These are phyloP conservation scores for Fonsecaea erecta DNA, from an alignment of 2,329 filamentous ascomycete species.

Conservation along the genomic window DNA sequence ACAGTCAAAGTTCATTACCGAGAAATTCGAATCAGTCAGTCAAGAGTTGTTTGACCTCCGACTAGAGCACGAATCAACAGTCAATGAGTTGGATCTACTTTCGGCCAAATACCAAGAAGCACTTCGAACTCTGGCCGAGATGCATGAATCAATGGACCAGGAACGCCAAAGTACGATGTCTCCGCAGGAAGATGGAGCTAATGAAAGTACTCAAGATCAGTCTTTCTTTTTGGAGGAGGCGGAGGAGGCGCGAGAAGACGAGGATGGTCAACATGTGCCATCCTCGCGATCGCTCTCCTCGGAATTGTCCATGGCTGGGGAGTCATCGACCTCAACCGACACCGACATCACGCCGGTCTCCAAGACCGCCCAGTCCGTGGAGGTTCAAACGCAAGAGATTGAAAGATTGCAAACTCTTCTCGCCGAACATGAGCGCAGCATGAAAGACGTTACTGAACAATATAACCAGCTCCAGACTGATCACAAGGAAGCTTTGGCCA, in stretches of 20 bases:
- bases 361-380: slow-evolving; percentile 26
- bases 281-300: slow-evolving; percentile 91
- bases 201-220: slow-evolving; percentile 59
- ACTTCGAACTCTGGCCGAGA: slow-evolving; percentile 76
- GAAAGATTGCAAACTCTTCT: slow-evolving; percentile 72
- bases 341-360: slow-evolving; percentile 36
- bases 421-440: slow-evolving; percentile 74
- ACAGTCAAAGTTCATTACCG: slow-evolving; percentile 82
- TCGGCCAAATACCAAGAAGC: slow-evolving; percentile 90
- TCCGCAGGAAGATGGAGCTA: slow-evolving; percentile 53
- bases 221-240: slow-evolving; percentile 89
- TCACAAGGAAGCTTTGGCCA: slow-evolving; percentile 79
- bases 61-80: slow-evolving; percentile 83
- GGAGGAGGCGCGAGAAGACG: slow-evolving; percentile 65
- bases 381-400: slow-evolving; percentile 62
- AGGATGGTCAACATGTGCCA: slow-evolving; percentile 69
- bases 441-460: slow-evolving; percentile 72
- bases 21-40: slow-evolving; percentile 88
- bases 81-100: slow-evolving; percentile 80
- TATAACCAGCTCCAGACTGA: slow-evolving; percentile 83
- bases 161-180: slow-evolving; percentile 60
- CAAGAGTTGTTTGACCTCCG: slow-evolving; percentile 90
- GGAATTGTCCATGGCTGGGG: slow-evolving; percentile 87
- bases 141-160: slow-evolving; percentile 86
- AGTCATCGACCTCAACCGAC: slow-evolving; percentile 69